Evolutionary conservation across 306 rosid species (phyloP), one percentile per base, ranked within the genome.

Genomic region (Sphenostylis stenocarpa): DNA sequence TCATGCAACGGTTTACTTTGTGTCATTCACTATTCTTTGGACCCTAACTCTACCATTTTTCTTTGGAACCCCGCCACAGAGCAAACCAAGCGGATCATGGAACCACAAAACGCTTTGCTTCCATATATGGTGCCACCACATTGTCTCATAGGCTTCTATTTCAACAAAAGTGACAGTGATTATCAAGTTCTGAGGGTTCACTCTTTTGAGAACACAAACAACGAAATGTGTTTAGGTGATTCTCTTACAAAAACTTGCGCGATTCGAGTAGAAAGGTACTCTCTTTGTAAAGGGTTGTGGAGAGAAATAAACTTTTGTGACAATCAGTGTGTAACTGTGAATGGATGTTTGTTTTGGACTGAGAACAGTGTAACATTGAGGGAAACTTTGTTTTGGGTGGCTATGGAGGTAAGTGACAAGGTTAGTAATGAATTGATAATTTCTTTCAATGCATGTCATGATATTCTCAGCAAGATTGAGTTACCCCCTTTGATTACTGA

Each of bases 1-100:
- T 68, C 84, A 63, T 83, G 86, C 33, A 68, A 79, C 48, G 74
- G 81, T 55, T 43, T 79, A 67, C 31, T 83, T 3, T 83, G 84
- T 20, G 34, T 69, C 41, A 31, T 45, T 74, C 78, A 51, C 36
- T 83, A 74, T 69, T 79, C 81, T 20, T 44, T 44, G 16, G 70
- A 79, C 24, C 77, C 52, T 33, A 4, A 0, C 15, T 83, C 81
- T 10, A 44, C 81, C 53, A 26, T 83, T 49, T 69, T 52, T 2
- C 65, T 79, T 26, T 79, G 86, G 84, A 79, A 83, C 43, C 86
- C 75, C 15, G 52, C 65, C 12, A 74, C 81, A 8, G 19, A 4
- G 3, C 70, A 83, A 79, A 75, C 80, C 52, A 53, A 43, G 66
- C 12, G 60, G 14, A 75, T 83, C 38, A 33, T 38, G 0, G 81